Evolutionary conservation across 768 basidiomycete species (phyloP).

Genomic region (Tricholoma terreum): DNA sequence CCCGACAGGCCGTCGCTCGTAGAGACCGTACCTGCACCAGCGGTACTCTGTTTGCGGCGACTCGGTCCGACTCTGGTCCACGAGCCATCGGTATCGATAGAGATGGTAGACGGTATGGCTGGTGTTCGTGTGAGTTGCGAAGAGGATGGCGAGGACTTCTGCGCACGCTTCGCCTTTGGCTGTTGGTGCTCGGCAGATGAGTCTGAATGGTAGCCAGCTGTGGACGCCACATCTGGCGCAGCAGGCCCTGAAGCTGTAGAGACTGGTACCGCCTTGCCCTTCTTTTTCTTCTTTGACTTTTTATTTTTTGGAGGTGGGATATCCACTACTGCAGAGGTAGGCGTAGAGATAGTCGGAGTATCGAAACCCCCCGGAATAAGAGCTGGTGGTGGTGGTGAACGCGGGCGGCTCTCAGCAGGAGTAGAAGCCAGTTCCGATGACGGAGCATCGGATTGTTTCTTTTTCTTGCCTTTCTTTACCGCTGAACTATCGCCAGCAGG

Average conservation of each 20-base stretch:
- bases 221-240: slow-evolving; percentile 9
- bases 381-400: slow-evolving; percentile 28
- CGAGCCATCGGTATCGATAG: slow-evolving; percentile 53
- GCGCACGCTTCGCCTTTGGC: slow-evolving; percentile 5
- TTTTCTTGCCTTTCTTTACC: slow-evolving; percentile 23
- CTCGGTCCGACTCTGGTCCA: slow-evolving; percentile 71
- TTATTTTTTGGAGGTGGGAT: background rate
- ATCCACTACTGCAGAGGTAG: background rate
- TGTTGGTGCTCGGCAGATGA: slow-evolving; percentile 9
- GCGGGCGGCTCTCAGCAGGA: background rate
- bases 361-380: slow-evolving; percentile 49
- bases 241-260: background rate
- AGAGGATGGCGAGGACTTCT: slow-evolving; percentile 10
- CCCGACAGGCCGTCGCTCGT: slow-evolving; percentile 19
- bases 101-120: slow-evolving; percentile 32
- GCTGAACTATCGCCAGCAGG: background rate
- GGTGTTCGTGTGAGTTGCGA: slow-evolving; percentile 18
- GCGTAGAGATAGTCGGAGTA: slow-evolving; percentile 1
- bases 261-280: slow-evolving; percentile 31
- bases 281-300: slow-evolving; percentile 36
- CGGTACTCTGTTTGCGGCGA: slow-evolving; percentile 23
- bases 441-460: slow-evolving; percentile 6
- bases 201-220: slow-evolving; percentile 18
- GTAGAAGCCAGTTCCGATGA: background rate
- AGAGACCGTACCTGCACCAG: background rate